Conservation (phyloP, 2,329 filamentous ascomycete species). For the Cladosporium sp. region DNA sequence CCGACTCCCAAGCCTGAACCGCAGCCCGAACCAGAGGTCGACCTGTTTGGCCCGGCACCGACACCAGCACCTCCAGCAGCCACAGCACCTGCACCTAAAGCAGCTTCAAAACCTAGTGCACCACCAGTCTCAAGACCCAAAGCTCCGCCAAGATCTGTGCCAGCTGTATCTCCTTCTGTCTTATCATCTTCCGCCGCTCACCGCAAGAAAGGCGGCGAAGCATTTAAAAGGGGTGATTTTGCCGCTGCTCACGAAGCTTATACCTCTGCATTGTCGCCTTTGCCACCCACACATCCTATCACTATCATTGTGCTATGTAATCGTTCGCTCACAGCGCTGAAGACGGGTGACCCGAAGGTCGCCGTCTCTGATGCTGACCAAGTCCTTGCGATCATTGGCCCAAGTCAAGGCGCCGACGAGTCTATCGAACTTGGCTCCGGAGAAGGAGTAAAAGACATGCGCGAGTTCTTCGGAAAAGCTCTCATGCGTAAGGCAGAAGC, state of each 20-base stretch:
- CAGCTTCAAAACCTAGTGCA: conserved; percentile 35
- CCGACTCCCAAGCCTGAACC: conserved; percentile 42
- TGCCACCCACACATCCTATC: conserved; percentile 65
- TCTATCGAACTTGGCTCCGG: conserved; percentile 63
- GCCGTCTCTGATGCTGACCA: conserved; percentile 80
- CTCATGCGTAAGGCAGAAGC: conserved; percentile 93
- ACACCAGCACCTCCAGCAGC: conserved; percentile 3
- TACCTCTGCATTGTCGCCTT: conserved; percentile 65
- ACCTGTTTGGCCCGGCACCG: conserved; percentile 31
- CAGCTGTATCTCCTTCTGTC: conserved; percentile 63
- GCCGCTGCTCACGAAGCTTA: conserved; percentile 81
- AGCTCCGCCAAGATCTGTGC: conserved; percentile 56
- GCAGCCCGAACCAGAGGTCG: conserved; percentile 29
- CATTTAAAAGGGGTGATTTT: conserved; percentile 94
- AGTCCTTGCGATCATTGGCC: conserved; percentile 75
- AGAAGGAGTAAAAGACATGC: conserved; percentile 72
- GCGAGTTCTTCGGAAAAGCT: conserved; percentile 88
- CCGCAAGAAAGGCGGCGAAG: conserved; percentile 74
- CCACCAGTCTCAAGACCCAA: conserved; percentile 42
- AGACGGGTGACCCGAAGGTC: conserved; percentile 85
- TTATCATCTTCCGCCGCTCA: conserved; percentile 73
- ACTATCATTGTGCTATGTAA: conserved; percentile 88
- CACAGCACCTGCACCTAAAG: conserved; percentile 17
- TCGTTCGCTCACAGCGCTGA: conserved; percentile 81
- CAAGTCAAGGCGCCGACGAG: conserved; percentile 74